These are phyloP conservation scores for Purshia tridentata DNA, from an alignment of 306 rosid species.

Conservation along the genomic window DNA sequence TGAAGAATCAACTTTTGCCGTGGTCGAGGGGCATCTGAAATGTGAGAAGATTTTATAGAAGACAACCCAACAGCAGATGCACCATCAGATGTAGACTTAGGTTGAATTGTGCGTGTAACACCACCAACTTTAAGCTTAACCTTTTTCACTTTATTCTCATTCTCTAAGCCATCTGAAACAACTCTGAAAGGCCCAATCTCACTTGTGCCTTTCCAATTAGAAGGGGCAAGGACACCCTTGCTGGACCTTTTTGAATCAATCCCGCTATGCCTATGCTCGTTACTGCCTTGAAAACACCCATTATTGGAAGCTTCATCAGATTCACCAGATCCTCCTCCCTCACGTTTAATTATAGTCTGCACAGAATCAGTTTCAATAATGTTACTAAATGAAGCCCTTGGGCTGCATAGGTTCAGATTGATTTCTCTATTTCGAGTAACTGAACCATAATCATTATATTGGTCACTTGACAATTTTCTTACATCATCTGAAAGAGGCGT, in stretches of 20 bases:
- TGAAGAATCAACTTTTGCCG: slow-evolving; percentile 19
- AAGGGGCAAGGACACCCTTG: slow-evolving; percentile 35
- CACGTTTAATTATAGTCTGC: slow-evolving; percentile 26
- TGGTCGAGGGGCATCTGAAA: slow-evolving; percentile 31
- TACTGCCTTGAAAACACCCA: slow-evolving; percentile 36
- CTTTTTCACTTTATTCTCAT: slow-evolving; percentile 32
- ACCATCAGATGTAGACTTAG: slow-evolving; percentile 31
- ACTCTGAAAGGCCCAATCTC: slow-evolving; percentile 4
- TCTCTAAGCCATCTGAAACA: slow-evolving; percentile 16
- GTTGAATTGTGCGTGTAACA: slow-evolving; percentile 34
- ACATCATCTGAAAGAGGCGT: slow-evolving; percentile 35
- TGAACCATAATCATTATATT: slow-evolving; percentile 21
- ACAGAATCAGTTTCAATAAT: slow-evolving; percentile 13
- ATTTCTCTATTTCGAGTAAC: slow-evolving; percentile 23
- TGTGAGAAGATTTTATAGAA: slow-evolving; percentile 27
- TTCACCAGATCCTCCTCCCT: slow-evolving; percentile 33
- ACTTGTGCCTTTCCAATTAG: slow-evolving; percentile 24
- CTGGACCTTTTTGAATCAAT: slow-evolving; percentile 24
- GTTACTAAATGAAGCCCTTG: slow-evolving; percentile 25
- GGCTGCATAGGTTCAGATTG: slow-evolving; percentile 24
- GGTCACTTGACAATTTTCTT: slow-evolving; percentile 31
- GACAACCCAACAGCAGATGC: slow-evolving; percentile 27
- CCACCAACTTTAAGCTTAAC: slow-evolving; percentile 37
- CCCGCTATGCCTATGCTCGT: slow-evolving; percentile 23
- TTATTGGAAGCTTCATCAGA: slow-evolving; percentile 42